Evolutionary conservation across 495 filamentous ascomycete species (phyloP), one percentile per base, ranked within the genome.

Genomic region (Trichoderma gamsii): DNA sequence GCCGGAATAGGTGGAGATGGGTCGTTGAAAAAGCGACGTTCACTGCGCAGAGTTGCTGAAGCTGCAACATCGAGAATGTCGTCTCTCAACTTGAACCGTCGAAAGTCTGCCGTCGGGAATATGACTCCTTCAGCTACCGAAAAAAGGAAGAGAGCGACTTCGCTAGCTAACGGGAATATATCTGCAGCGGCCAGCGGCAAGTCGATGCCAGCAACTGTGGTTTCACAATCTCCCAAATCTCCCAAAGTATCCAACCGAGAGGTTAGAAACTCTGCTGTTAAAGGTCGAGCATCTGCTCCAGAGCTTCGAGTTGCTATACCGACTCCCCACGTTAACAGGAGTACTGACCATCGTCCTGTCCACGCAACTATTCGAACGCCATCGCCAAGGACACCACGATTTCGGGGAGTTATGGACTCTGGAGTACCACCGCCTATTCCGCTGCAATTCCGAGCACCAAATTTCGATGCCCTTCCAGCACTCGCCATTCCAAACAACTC

Each of bases 301-400:
- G 27, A 61, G 11, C 56, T 61, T 29, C 56, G 56, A 61, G 56
- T 61, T 35, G 25, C 56, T 7, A 61, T 61, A 61, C 56, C 56
- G 23, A 27, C 9, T 18, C 8, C 23, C 16, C 23, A 12, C 12
- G 9, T 18, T 13, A 61, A 27, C 56, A 12, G 25, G 3, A 32
- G 12, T 9, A 25, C 56, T 13, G 23, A 23, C 11, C 29, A 61
- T 25, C 56, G 23, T 25, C 27, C 56, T 32, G 29, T 25, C 18
- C 6, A 56, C 16, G 15, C 56, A 15, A 61, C 25, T 1, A 3
- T 61, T 15, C 5, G 27, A 3, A 61, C 56, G n/a, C 56, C 56
- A 25, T 61, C 56, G 9, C 56, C 56, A 18, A 61, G 56, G 56
- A 61, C 56, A 4, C 56, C 8, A 61, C 23, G 56, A 32, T 15